Evolutionary conservation across 1,139 yeast genomes (phyloP), one percentile per base, ranked within the genome.

Genomic region (Blastobotrys aristatus): DNA sequence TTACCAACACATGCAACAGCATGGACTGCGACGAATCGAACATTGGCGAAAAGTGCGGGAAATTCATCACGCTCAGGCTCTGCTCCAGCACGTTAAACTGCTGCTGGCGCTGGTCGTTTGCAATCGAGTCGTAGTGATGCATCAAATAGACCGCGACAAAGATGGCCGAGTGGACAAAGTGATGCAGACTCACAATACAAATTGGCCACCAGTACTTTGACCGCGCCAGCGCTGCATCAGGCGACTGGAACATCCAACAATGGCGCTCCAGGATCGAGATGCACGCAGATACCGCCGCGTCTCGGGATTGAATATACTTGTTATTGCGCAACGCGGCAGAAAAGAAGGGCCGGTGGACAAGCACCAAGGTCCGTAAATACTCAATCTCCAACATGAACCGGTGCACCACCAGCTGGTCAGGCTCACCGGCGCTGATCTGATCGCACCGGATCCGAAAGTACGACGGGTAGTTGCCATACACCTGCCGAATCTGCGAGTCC

Each of bases 341-440:
- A 4, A 66, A 55, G 48, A 57, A 61, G 21, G 63, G 57, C 20
- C 68, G 59, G 46, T 66, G 69, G 26, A 66, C 53, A 4, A 62
- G 59, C 11, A 64, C 60, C 32, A 63, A 43, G 8, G 63, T 55
- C 42, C 60, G 61, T 16, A 61, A 57, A 42, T 52, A 63, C 26
- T 64, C 65, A 37, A 62, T 49, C 43, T 66, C 67, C 30, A 60
- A 56, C 48, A 65, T 35, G 29, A 65, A 54, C 27, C 65, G 53
- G 50, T 66, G 68, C 38, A 64, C 49, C 4, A 60, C 50, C 22
- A 62, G 35, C 26, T 61, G 58, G 1, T 60, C 53, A 10, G 56
- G 55, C 26, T 62, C 65, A 1, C 35, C 45, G 1, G 56, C 31
- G 8, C 50, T 46, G 2, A 62, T 49, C 21, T 53, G 55, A 21